Conservation (phyloP, 139 green algal species). For the Chlamydomonas sp. region DNA sequence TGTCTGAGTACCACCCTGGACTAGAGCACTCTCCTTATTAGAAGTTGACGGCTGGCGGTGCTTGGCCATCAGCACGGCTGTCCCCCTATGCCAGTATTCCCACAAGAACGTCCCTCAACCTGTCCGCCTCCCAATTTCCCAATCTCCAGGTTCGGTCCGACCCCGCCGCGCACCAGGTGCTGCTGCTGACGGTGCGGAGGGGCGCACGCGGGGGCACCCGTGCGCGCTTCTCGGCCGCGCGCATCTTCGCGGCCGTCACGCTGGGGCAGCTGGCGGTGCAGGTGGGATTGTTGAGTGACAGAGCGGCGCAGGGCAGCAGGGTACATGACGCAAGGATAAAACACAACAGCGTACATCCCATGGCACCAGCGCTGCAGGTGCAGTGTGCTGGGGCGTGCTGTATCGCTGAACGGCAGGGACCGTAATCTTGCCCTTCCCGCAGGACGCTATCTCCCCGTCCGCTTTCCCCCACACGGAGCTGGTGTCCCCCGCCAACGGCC, state of each 20-base stretch:
- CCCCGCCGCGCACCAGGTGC: constrained; percentile 20
- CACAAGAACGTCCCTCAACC: background rate
- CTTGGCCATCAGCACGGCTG: background rate
- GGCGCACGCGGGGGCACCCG: constrained; percentile 39
- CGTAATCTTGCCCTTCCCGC: background rate
- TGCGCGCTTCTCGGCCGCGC: constrained; percentile 29
- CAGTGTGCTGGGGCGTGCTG: background rate
- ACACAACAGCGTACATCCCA: background rate
- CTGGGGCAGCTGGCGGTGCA: constrained; percentile 45
- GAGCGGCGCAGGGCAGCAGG: background rate
- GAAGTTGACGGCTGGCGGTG: background rate
- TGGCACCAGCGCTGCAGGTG: background rate
- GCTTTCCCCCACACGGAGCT: constrained; percentile 1
- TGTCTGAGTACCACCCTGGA: background rate
- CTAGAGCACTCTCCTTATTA: background rate
- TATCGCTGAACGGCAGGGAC: background rate
- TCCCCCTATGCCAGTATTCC: background rate
- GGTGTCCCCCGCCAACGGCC: constrained; percentile 27
- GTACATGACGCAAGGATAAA: background rate
- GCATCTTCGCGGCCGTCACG: constrained; percentile 24
- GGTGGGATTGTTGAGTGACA: background rate
- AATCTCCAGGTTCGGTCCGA: constrained; percentile 8
- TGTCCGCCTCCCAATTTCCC: background rate
- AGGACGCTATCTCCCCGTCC: constrained; percentile 7
- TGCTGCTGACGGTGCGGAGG: constrained; percentile 36